These are phyloP conservation scores for Zasmidium citrigriseum DNA, from an alignment of 2,329 filamentous ascomycete species.

Conservation along the genomic window DNA sequence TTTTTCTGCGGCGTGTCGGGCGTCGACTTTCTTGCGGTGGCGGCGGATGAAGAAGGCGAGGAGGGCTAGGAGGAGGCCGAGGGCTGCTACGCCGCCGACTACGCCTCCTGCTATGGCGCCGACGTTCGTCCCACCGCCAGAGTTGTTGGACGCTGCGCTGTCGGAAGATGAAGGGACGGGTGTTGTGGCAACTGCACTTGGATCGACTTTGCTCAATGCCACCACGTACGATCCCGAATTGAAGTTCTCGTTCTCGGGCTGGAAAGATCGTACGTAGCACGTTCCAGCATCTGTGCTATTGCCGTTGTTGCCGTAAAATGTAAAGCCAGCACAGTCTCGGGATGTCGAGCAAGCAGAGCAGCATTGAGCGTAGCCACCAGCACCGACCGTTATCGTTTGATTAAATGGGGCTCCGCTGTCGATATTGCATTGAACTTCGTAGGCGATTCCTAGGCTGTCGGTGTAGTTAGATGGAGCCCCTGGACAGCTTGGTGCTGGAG, in stretches of 20 bases:
- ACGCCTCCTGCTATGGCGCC: constrained; percentile 43
- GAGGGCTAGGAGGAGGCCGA: constrained; percentile 29
- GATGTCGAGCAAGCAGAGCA: constrained; percentile 30
- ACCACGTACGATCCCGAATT: not conserved
- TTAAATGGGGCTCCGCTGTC: constrained; percentile 24
- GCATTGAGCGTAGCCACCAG: constrained; percentile 32
- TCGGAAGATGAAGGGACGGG: constrained; percentile 19
- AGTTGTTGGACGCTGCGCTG: constrained; percentile 18
- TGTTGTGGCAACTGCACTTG: constrained; percentile 10
- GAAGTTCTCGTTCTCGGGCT: not conserved
- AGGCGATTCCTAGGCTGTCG: constrained; percentile 27
- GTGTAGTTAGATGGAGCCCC: constrained; percentile 21
- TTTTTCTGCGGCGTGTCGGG: constrained; percentile 14
- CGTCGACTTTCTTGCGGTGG: constrained; percentile 28
- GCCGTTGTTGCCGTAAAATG: constrained; percentile 23
- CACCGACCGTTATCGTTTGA: constrained; percentile 21
- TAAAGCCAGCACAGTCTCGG: constrained; percentile 30
- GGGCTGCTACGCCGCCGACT: constrained; percentile 38
- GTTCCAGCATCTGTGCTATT: constrained; percentile 20
- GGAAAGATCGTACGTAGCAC: constrained; percentile 26
- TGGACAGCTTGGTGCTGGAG: constrained; percentile 26
- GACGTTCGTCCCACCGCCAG: constrained; percentile 22
- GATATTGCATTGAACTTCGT: constrained; percentile 32
- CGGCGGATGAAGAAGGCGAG: constrained; percentile 39
- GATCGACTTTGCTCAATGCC: not conserved